Evolutionary conservation across 345 rosid genomes (phyloP).

Genomic region (Syzygium grande): DNA sequence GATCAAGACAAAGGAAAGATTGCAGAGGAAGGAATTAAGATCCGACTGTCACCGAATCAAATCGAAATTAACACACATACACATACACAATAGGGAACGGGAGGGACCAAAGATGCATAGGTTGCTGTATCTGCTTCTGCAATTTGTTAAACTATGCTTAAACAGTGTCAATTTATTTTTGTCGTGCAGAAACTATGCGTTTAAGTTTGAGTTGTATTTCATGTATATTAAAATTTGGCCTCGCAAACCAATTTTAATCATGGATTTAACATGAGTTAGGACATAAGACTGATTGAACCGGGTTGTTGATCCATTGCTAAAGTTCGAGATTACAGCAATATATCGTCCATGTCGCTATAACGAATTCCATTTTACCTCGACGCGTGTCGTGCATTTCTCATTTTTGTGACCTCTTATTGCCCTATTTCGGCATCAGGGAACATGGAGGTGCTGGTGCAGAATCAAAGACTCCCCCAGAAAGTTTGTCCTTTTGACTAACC

Average conservation of each 20-base stretch:
- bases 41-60: neutral
- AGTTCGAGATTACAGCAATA: neutral
- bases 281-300: neutral
- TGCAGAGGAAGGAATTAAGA: neutral
- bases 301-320: neutral
- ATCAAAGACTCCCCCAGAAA: neutral
- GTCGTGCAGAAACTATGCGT: neutral
- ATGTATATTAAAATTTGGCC: neutral
- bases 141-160: neutral
- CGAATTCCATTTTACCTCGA: neutral
- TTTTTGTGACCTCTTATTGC: accelerated
- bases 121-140: neutral
- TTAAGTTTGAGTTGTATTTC: neutral
- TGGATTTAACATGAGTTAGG: neutral
- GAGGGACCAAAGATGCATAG: neutral
- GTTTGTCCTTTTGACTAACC: neutral
- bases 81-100: neutral
- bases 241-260: neutral
- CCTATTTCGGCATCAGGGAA: neutral
- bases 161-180: neutral
- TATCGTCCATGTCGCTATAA: neutral
- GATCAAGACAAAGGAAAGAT: neutral
- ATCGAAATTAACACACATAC: neutral
- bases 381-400: neutral
- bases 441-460: neutral